Conservation (phyloP, 2,329 filamentous ascomycete genomes). For the Didymella exigua region DNA sequence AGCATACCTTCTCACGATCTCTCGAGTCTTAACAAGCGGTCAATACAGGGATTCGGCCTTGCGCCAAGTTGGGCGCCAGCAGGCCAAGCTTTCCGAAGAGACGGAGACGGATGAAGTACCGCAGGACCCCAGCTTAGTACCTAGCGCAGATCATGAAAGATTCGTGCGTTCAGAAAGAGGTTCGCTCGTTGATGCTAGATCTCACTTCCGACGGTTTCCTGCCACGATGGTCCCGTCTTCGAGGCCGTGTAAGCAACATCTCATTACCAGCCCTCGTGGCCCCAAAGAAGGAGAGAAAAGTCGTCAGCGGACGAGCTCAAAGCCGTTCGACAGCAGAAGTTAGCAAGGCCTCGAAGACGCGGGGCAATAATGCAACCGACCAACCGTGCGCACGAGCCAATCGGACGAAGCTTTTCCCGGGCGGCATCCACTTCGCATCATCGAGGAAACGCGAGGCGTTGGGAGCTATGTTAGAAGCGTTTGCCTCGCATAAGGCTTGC, state of each 20-base stretch:
- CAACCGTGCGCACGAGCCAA: background rate
- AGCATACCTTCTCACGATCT: no score
- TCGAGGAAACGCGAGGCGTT: conserved; percentile 18
- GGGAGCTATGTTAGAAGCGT: conserved; percentile 4
- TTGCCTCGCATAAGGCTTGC: background rate
- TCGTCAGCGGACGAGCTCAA: conserved; percentile 6
- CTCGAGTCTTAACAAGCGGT: no score
- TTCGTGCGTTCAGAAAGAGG: background rate
- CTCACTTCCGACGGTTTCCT: background rate
- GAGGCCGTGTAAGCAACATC: background rate
- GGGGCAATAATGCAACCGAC: conserved; percentile 9
- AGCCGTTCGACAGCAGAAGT: background rate
- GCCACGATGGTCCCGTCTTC: background rate
- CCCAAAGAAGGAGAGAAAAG: background rate
- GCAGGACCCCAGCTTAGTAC: background rate
- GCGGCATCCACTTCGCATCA: conserved; percentile 9
- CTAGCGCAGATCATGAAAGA: background rate
- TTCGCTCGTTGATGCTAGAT: background rate
- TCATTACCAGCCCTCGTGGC: background rate
- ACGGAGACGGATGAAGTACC: conserved; percentile 1
- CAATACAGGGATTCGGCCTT: no score
- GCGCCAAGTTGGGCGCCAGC: background rate
- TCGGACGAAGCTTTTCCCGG: conserved; percentile 1
- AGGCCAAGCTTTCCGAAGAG: conserved; percentile 1
- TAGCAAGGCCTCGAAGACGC: background rate